phyloP scores from a whole-genome alignment of 1,139 yeast species.

The Blastobotrys ciferrii region DNA sequence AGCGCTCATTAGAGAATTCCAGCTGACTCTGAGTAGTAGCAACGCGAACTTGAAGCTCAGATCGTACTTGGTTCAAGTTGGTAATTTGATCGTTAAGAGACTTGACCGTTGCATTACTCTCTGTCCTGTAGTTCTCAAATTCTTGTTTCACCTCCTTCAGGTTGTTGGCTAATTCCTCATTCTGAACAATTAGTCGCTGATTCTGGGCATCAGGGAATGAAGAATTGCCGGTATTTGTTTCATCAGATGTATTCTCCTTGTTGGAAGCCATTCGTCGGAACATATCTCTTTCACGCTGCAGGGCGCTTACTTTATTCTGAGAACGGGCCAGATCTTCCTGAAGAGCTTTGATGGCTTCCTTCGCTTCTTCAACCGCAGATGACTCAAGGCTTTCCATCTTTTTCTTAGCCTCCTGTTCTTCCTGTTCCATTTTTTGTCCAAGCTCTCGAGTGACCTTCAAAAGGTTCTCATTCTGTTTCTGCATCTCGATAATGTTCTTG shows the following conservation, averaged over 20 bases:
- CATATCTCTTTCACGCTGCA: constrained; percentile 64
- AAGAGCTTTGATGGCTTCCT: constrained; percentile 66
- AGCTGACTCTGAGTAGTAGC: constrained; percentile 49
- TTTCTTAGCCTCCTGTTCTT: constrained; percentile 45
- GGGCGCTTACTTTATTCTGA: constrained; percentile 51
- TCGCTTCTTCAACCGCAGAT: constrained; percentile 70
- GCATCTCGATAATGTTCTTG: constrained; percentile 62
- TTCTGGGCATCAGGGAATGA: constrained; percentile 30
- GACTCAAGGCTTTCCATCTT: constrained; percentile 50
- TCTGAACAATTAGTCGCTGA: constrained; percentile 37
- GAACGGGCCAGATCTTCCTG: constrained; percentile 59
- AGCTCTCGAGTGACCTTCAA: constrained; percentile 64
- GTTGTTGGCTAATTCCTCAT: constrained; percentile 36
- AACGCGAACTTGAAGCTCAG: constrained; percentile 45
- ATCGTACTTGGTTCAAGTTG: constrained; percentile 47
- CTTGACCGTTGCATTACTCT: constrained; percentile 44
- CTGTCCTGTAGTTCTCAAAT: constrained; percentile 41
- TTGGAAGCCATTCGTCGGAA: constrained; percentile 46
- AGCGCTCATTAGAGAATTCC: constrained; percentile 48
- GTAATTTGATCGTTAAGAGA: constrained; percentile 43
- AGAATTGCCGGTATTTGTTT: constrained; percentile 18
- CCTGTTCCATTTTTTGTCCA: constrained; percentile 63
- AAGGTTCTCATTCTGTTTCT: constrained; percentile 70
- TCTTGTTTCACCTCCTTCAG: constrained; percentile 38
- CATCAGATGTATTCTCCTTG: constrained; percentile 20